Evolutionary conservation across 2,329 filamentous ascomycete genomes (phyloP), one percentile per base, ranked within the genome.

Genomic region (Dactylellina sp.): DNA sequence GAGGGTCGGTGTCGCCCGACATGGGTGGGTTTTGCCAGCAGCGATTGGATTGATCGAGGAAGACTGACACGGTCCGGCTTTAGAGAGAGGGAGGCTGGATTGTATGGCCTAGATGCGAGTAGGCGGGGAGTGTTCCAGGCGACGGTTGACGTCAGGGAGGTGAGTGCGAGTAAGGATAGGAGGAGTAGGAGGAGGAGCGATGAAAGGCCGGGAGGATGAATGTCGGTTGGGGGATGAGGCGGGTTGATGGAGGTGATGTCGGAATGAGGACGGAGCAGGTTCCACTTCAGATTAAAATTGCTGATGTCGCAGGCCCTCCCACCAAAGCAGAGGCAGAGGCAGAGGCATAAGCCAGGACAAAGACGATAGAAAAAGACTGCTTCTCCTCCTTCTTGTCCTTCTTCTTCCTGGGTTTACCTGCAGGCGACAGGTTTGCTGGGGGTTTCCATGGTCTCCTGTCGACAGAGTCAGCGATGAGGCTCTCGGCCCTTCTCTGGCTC

Each of bases 1-100:
- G 70, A 37, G 39, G n/a, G 47, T 74, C 70, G 47, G 25, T 56
- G 16, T 74, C 70, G 46, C 56, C 55, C 24, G 70, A 50, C 70
- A 74, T 74, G 25, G 47, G 49, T 55, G 49, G 25, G 24, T 28
- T 9, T 20, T n/a, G 9, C 28, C 28, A 14, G 20, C 32, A 35
- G 24, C 14, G 44, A 39, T 18, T 14, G 20, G n/a, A 37, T 40
- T 55, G 32, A 37, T 64, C 37, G 49, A 37, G 49, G 49, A 20
- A 22, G 47, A 49, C 14, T 20, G 39, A 44, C 18, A 25, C 44
- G 53, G 37, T 40, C 35, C 7, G 52, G 46, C 11, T 32, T 57
- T 12, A 28, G 56, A 47, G 32, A 16, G 28, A 52, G 25, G 53
- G 4, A 4, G 12, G 22, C 37, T 32, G 28, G 20, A 32, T 20